Base-by-base conservation (phyloP, 208 protist genomes). In the Herpetomonas samuelpessoai region DNA sequence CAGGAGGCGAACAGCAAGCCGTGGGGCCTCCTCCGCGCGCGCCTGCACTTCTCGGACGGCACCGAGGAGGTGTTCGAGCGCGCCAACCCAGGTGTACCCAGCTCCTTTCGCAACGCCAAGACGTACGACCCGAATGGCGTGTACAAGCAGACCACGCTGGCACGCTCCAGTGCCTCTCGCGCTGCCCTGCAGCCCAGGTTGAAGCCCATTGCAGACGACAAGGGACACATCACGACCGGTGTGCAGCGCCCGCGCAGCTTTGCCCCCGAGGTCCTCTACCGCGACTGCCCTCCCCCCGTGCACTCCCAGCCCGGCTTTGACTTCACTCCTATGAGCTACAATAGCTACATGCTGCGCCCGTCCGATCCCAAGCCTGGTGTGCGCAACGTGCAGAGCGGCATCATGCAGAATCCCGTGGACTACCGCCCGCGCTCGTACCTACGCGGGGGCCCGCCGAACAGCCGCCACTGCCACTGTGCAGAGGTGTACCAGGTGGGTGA, bases 401-500 rank as follows among this genome's bases (percentile, higher is more conserved):
- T 89, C 54, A 83, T 72, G 69, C 83, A 87, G 46, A 76, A 57
- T 61, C 78, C 67, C 55, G 77, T 57, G 35, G 83, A 95, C 71
- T 92, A 92, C 68, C 71, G 84, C 24, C 84, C 88, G 7, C 79
- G 84, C 12, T 71, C 84, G 45, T 92, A 89, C 70, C 68, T 88
- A 1, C 88, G 88, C 31, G 70, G 74, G 24, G 59, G 58, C 16
- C 47, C 61, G 12, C 72, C 74, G 41, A 71, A 77, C 50, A 88
- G 80, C 57, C 79, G 84, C n/a, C 84, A 92, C 72, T 83, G 83
- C 58, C 84, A 94, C 76, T 92, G 84, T 63, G 76, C 79, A 10
- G 84, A 94, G 68, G 88, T 94, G 35, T 89, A 83, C 61, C 83
- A 94, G 68, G 74, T 92, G 4, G 88, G 88, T 41, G 88, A 94